Base-by-base conservation (phyloP, 805 yeast species). In the Scheffersomyces amazonensis region DNA sequence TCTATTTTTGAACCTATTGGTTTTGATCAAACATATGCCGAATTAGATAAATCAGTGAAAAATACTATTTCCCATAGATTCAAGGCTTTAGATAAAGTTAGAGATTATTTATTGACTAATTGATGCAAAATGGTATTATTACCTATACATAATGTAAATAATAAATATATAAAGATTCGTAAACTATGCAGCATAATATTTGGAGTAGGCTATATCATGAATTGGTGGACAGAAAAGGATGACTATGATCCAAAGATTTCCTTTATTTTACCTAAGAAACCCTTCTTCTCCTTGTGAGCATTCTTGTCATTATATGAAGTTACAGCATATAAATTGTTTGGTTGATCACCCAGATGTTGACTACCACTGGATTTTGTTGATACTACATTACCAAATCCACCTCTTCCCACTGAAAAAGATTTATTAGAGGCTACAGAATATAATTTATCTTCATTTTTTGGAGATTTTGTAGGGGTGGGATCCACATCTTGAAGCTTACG, bases 11-110 rank as follows among this genome's bases (percentile, higher is more conserved):
- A 83, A 64, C 99, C 99, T 2, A 66, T 69, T 19, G 96, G 96
- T 2, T 80, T 61, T 51, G 64, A 73, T 16, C 68, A 81, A 54
- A 64, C 73, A 0, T 90, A 88, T 56, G 98, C 97, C 9, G 97
- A 93, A 61, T 79, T 93, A 90, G 81, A 76, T 36, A 86, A 85
- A 56, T 54, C 60, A 2, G 69, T 73, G 21, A 93, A 95, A 69
- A 90, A 93, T 63, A 58, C 72, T 16, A 85, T 93, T 45, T 83
- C 95, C 47, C 99, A 95, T 56, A 75, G 99, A 53, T 88, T 74
- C 54, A 82, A 75, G 60, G 97, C 99, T 0, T 74, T 93, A 53
- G 78, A 71, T 39, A 76, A 85, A 58, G 75, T 93, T 40, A 79
- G 76, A 54, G 77, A 71, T 18, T 87, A 69, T 48, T 63, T 83